Evolutionary conservation across 2,329 filamentous ascomycete genomes (phyloP).

Genomic region (Hymenoscyphus fraxineus): DNA sequence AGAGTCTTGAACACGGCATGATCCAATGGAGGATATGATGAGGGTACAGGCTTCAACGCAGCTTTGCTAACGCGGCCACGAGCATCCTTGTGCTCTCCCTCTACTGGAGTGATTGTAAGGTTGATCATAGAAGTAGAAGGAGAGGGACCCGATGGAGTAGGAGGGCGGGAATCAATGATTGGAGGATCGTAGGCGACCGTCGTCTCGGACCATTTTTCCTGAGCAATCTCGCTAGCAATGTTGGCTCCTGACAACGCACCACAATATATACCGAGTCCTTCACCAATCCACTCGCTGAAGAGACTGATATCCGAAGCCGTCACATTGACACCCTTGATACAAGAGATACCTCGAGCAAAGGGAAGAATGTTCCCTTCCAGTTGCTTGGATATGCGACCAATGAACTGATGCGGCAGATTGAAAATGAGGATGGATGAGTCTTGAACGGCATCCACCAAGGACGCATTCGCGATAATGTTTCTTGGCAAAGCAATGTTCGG

Average conservation of each 20-base stretch:
- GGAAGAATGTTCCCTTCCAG: slow-evolving; percentile 86
- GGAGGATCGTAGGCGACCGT: slow-evolving; percentile 96
- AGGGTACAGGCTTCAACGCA: slow-evolving; percentile 70
- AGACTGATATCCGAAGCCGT: slow-evolving; percentile 79
- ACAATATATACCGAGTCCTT: slow-evolving; percentile 90
- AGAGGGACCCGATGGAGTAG: slow-evolving; percentile 53
- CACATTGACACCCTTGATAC: slow-evolving; percentile 97
- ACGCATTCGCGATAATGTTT: slow-evolving; percentile 83
- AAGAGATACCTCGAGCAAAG: slow-evolving; percentile 89
- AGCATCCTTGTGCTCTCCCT: slow-evolving; percentile 63
- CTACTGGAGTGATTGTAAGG: slow-evolving; percentile 43
- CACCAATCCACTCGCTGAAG: slow-evolving; percentile 92
- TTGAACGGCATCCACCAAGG: slow-evolving; percentile 73
- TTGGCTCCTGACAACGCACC: slow-evolving; percentile 94
- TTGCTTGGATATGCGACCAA: slow-evolving; percentile 78
- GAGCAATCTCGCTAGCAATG: slow-evolving; percentile 90
- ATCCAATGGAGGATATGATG: slow-evolving; percentile 80
- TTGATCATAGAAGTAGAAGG: slow-evolving; percentile 48
- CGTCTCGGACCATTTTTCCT: slow-evolving; percentile 95
- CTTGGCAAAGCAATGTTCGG: slow-evolving; percentile 77
- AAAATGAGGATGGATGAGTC: slow-evolving; percentile 89
- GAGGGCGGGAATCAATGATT: slow-evolving; percentile 75
- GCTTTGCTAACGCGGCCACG: slow-evolving; percentile 64
- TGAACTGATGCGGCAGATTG: slow-evolving; percentile 96
- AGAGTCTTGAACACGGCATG: slow-evolving; percentile 78